Conservation (phyloP, 441 rosid genomes). For the Gossypium gossypioides region DNA sequence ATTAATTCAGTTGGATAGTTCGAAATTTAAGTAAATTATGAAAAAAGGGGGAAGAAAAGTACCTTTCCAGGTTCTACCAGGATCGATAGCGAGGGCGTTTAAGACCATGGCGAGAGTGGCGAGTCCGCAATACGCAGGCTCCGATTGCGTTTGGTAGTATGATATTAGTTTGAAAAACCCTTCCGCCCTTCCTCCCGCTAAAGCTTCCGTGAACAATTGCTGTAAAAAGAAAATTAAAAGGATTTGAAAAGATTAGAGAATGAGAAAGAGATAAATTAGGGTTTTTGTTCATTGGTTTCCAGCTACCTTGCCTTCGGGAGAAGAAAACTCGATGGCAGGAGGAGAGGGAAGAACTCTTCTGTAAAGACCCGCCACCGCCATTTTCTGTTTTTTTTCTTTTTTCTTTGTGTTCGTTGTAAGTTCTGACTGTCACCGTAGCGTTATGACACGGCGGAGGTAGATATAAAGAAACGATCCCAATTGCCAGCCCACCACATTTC, state of each 20-base stretch:
- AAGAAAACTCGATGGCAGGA: slow-evolving; percentile 54
- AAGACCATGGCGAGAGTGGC: slow-evolving; percentile 52
- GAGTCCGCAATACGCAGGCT: slow-evolving; percentile 59
- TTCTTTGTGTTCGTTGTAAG: not conserved
- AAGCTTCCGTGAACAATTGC: slow-evolving; percentile 40
- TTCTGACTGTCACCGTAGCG: no score
- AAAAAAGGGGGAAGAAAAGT: not conserved
- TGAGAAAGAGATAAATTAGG: not conserved
- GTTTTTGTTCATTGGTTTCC: not conserved
- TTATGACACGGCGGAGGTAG: no score
- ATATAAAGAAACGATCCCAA: no score
- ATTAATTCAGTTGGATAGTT: not conserved
- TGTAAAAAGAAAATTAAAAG: not conserved
- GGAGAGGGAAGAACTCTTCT: slow-evolving; percentile 49
- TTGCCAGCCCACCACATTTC: no score
- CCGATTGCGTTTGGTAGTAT: slow-evolving; percentile 60
- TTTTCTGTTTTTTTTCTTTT: not conserved
- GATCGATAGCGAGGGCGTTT: slow-evolving; percentile 63
- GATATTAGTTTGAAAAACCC: slow-evolving; percentile 52
- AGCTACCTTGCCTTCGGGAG: slow-evolving; percentile 42
- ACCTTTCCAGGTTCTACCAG: slow-evolving; percentile 63
- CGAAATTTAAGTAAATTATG: not conserved
- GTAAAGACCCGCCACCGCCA: slow-evolving; percentile 47
- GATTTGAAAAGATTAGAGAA: not conserved
- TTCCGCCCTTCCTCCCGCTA: slow-evolving; percentile 55